phyloP scores from a whole-genome alignment of 139 green algal genomes.

The Choricystis sp. region DNA sequence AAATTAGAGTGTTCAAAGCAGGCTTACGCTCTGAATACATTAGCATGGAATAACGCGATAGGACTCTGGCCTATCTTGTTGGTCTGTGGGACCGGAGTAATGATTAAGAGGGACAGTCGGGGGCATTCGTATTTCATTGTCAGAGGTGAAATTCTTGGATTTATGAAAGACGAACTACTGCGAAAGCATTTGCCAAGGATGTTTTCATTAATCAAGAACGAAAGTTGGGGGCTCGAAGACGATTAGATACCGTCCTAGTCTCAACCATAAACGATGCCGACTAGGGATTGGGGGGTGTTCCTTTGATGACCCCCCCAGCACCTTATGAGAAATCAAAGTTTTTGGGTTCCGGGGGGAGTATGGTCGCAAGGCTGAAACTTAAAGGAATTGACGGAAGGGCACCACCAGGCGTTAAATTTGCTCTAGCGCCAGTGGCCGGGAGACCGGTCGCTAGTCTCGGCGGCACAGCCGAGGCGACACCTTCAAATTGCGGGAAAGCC shows the following conservation, averaged over 20 bases:
- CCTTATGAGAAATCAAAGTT: conserved; percentile 99
- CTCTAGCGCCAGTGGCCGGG: background rate
- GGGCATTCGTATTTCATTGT: conserved; percentile 99
- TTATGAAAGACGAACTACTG: conserved; percentile 99
- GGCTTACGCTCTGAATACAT: conserved; percentile 87
- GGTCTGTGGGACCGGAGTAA: conserved; percentile 95
- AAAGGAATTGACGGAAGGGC: conserved; percentile 94
- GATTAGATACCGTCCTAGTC: conserved; percentile 99
- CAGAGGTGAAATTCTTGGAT: conserved; percentile 99
- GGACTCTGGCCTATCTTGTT: conserved; percentile 94
- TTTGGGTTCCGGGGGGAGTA: conserved; percentile 94
- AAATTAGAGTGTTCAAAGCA: conserved; percentile 99
- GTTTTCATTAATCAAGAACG: conserved; percentile 99
- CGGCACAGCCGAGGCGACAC: too few relatives aligned
- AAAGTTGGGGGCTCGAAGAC: conserved; percentile 99
- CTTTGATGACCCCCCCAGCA: conserved; percentile 91
- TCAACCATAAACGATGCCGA: conserved; percentile 99
- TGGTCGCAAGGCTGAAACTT: conserved; percentile 90
- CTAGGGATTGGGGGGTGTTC: conserved; percentile 92
- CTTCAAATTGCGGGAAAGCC: background rate
- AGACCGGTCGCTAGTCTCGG: too few relatives aligned
- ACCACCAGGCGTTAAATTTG: conserved; percentile 62
- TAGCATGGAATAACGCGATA: conserved; percentile 99
- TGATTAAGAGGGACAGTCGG: conserved; percentile 99
- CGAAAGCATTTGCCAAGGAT: conserved; percentile 99